These are phyloP conservation scores for Colletotrichum simmondsii DNA, from an alignment of 2,329 filamentous ascomycete species.

Conservation along the genomic window DNA sequence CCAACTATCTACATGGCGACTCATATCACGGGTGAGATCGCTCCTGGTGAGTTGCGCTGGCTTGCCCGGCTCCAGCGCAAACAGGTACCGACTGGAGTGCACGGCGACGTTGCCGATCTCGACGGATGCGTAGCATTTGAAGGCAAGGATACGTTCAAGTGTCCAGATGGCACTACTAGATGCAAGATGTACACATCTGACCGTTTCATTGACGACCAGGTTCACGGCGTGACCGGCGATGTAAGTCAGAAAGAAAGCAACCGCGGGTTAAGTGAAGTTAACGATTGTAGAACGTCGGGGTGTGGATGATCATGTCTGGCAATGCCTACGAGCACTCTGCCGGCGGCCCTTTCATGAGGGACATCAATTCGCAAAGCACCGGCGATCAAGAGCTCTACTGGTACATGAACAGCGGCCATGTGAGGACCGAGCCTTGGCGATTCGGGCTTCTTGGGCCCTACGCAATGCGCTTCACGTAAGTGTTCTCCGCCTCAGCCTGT, in stretches of 20 bases:
- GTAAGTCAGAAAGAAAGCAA: conserved; percentile 38
- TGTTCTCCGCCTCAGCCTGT: background rate
- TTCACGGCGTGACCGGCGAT: conserved; percentile 55
- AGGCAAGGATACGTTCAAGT: conserved; percentile 35
- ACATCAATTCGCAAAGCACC: conserved; percentile 68
- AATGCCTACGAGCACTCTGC: conserved; percentile 66
- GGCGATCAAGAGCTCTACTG: conserved; percentile 64
- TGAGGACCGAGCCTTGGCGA: conserved; percentile 65
- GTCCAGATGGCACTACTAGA: conserved; percentile 30
- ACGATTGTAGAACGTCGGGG: conserved; percentile 46
- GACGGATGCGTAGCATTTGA: conserved; percentile 38
- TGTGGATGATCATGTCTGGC: conserved; percentile 60
- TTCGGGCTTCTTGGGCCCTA: conserved; percentile 70
- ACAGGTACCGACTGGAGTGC: conserved; percentile 37
- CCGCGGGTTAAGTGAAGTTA: conserved; percentile 31
- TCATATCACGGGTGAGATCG: conserved; percentile 39
- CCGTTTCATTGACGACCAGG: conserved; percentile 69
- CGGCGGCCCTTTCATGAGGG: conserved; percentile 67
- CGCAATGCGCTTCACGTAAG: conserved; percentile 61
- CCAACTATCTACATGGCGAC: conserved; percentile 41
- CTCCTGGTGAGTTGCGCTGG: conserved; percentile 38
- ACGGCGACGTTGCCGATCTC: conserved; percentile 37
- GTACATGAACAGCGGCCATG: conserved; percentile 71
- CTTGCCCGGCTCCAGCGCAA: conserved; percentile 35
- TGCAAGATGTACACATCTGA: conserved; percentile 60